Evolutionary conservation across 228 moss, liverwort and hornwort genomes (phyloP), one percentile per base, ranked within the genome.

Genomic region (Sphagnum magellanicum): DNA sequence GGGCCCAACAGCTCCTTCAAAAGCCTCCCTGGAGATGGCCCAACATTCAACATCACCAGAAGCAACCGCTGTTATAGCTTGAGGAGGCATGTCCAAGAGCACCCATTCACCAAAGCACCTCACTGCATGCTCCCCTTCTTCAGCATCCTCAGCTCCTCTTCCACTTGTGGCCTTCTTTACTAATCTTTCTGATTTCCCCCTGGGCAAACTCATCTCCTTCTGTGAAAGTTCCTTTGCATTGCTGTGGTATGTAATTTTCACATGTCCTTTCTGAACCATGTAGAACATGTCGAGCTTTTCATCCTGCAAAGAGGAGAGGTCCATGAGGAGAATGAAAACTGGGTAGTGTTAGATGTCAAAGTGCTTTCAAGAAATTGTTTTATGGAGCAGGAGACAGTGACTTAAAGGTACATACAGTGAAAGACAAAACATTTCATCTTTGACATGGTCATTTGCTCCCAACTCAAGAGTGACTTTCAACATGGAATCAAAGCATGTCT

Each of bases 21-120:
- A 63, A 14, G 15, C 70, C 12, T 70, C 70, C 70, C 62, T 70
- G 15, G 15, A 49, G 5, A 61, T 50, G 10, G 48, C 60, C 70
- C 70, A 70, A 70, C 70, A 61, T 46, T 70, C 70, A n/a, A 70
- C 62, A 70, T 70, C 50, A 17, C 61, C 70, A 70, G 51, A 10
- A n/a, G 70, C 70, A 51, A 70, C 48, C 49, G 62, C 70, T 49
- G 70, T 63, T 11, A 70, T 70, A 49, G 49, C 49, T 16, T 49
- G 50, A n/a, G 70, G 4, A 6, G 70, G 70, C 14, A 17, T 5
- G n/a, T 63, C 70, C 15, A 63, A 50, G 14, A 63, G 50, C 15
- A 71, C 62, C 70, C 70, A 71, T 16, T 71, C 70, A 50, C 70
- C 63, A 50, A 51, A 61, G 46, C 4, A 71, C 70, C 16, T 71